A percentile compares a stretch with the other conserved stretches of the same genome.
Conservation (phyloP, 2,329 filamentous ascomycete genomes). For the Aspergillus nomiae region DNA sequence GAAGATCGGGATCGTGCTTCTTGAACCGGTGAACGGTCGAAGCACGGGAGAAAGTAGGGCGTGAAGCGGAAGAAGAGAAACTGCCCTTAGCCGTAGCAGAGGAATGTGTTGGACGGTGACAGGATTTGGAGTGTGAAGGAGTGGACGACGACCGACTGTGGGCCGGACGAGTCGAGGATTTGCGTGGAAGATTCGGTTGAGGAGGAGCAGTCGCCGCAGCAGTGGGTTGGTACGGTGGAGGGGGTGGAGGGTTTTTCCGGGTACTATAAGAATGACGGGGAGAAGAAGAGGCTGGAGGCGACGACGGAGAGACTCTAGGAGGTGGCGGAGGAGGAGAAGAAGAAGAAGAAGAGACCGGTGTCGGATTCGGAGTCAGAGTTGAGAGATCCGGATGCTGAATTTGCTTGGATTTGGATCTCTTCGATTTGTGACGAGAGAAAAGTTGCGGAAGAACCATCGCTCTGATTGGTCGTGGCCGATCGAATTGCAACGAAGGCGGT, state of each 20-base stretch:
- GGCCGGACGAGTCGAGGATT: constrained; percentile 12
- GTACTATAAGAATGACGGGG: constrained; percentile 6
- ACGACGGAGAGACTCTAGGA: constrained; percentile 5
- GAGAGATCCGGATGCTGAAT: constrained; percentile 6
- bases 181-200: constrained; percentile 12
- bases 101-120: constrained; percentile 15
- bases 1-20: constrained; percentile 61
- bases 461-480: constrained; percentile 27
- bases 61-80: constrained; percentile 23
- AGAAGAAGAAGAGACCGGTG: constrained; percentile 9
- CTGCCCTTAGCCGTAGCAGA: constrained; percentile 9
- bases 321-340: constrained; percentile 6
- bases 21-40: constrained; percentile 27
- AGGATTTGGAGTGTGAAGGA: constrained; percentile 14
- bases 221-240: constrained; percentile 8
- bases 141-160: constrained; percentile 11
- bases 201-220: constrained; percentile 11
- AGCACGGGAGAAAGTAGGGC: constrained; percentile 13
- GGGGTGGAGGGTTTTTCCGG: constrained; percentile 3
- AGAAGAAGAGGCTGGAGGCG: constrained; percentile 11
- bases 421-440: constrained; percentile 39
- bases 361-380: constrained; percentile 6
- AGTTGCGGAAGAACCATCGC: constrained; percentile 41
- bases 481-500: constrained; percentile 45
- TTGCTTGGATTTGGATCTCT: constrained; percentile 25